Percentiles rank a stretch among this genome's conserved stretches.
Evolutionary conservation across 306 rosid genomes (phyloP).

Genomic region (Quercus berberidifolia): DNA sequence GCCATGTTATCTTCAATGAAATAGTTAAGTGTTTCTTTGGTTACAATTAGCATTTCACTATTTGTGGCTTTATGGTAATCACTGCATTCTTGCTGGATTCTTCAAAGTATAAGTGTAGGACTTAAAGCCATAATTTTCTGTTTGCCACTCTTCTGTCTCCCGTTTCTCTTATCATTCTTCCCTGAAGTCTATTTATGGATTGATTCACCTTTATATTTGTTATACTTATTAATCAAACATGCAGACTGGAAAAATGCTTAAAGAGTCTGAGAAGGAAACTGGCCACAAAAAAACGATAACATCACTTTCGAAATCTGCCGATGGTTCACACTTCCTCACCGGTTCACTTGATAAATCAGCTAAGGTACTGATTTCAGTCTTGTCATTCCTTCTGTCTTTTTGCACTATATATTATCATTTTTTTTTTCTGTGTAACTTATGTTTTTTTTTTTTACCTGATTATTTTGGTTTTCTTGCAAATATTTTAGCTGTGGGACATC

Average conservation of each 20-base stretch:
- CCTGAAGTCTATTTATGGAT: neutral
- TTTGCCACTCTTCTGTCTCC: no score
- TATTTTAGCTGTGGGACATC: conserved; percentile 76
- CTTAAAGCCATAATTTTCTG: neutral
- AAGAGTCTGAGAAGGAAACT: conserved; percentile 69
- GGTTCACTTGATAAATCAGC: conserved; percentile 95
- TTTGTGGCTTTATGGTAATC: neutral
- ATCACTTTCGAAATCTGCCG: conserved; percentile 63
- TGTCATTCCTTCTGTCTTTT: neutral
- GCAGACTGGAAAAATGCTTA: conserved; percentile 78
- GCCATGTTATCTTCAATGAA: neutral
- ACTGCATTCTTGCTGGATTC: neutral
- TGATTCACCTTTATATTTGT: neutral
- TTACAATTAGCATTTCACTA: neutral
- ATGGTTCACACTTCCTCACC: conserved; percentile 80
- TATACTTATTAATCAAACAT: neutral
- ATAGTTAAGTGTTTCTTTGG: neutral
- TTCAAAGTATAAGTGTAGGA: neutral
- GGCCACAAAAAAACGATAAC: conserved; percentile 79
- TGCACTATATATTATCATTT: neutral
- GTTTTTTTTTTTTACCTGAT: neutral
- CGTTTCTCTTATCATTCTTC: neutral
- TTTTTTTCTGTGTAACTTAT: neutral
- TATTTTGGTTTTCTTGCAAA: neutral
- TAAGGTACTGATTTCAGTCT: conserved; percentile 36